Evolutionary conservation across 140 eudicot genomes (phyloP).

Genomic region (Cichorium intybus): DNA sequence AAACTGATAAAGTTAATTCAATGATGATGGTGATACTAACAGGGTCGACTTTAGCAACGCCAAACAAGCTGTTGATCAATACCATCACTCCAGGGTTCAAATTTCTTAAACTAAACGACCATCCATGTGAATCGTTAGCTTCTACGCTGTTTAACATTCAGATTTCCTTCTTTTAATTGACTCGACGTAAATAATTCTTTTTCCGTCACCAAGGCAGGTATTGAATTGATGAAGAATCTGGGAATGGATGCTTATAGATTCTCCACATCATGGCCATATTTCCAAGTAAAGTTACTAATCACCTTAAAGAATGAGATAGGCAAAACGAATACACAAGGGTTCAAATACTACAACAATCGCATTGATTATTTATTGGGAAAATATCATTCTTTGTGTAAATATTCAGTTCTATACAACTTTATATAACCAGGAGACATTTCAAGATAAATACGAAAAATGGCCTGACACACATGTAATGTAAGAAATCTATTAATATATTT

Average conservation of each 20-base stretch:
- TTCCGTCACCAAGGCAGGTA: conserved; percentile 37
- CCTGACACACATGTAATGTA: conserved; percentile 48
- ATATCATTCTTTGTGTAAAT: conserved; percentile 29
- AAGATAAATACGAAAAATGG: conserved; percentile 53
- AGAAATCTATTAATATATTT: neutral
- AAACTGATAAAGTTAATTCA: neutral
- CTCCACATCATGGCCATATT: no score
- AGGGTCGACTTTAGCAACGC: conserved; percentile 76
- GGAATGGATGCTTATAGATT: conserved; percentile 79
- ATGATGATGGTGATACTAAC: neutral
- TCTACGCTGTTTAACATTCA: neutral
- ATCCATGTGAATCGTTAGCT: no score
- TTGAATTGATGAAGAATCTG: conserved; percentile 65
- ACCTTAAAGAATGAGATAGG: conserved; percentile 8
- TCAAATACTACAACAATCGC: conserved; percentile 52
- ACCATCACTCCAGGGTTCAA: conserved; percentile 59
- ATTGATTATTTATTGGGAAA: conserved; percentile 50
- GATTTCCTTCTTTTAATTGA: neutral
- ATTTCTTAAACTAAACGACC: neutral
- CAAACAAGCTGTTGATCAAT: conserved; percentile 62
- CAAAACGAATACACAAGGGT: no score
- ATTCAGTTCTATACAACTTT: conserved; percentile 57
- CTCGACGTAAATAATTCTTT: neutral
- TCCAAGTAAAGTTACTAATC: no score
- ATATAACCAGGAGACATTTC: conserved; percentile 73